phyloP scores from a whole-genome alignment of 495 filamentous ascomycete species.

The Aspergillus indologenus region DNA sequence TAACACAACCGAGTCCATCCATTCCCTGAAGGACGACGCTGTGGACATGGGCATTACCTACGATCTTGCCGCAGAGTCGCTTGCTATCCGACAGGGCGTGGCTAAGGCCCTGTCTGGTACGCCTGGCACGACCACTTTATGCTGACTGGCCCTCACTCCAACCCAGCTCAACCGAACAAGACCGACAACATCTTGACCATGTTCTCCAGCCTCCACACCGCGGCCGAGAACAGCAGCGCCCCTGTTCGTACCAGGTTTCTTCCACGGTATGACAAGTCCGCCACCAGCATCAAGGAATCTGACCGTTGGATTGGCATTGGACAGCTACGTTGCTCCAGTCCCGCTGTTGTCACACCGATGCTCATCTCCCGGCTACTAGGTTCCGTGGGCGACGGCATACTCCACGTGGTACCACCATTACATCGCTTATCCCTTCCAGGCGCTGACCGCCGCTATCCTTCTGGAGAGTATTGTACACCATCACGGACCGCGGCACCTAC shows the following conservation, averaged over 20 bases:
- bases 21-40: conserved; percentile 31
- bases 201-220: conserved; percentile 30
- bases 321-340: conserved; percentile 20
- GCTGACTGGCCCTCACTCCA: conserved; percentile 32
- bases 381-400: conserved; percentile 39
- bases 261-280: conserved; percentile 43
- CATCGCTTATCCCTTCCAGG: conserved; percentile 42
- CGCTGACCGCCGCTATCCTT: conserved; percentile 31
- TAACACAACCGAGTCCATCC: conserved; percentile 42
- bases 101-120: conserved; percentile 26
- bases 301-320: conserved; percentile 43
- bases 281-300: conserved; percentile 48
- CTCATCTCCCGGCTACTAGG: conserved; percentile 13
- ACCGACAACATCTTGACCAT: conserved; percentile 27
- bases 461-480: conserved; percentile 42
- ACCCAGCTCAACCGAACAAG: conserved; percentile 28
- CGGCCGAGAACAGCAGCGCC: conserved; percentile 22
- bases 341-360: not conserved
- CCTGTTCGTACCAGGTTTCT: conserved; percentile 34
- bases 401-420: conserved; percentile 48
- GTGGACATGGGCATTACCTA: conserved; percentile 45
- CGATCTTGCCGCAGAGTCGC: conserved; percentile 33
- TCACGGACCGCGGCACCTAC: conserved; percentile 44
- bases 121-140: conserved; percentile 41
- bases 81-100: conserved; percentile 34